A percentile compares a stretch with the other conserved stretches of the same genome.
Evolutionary conservation across 768 basidiomycete genomes (phyloP).

Genomic region (Trametes cubensis): DNA sequence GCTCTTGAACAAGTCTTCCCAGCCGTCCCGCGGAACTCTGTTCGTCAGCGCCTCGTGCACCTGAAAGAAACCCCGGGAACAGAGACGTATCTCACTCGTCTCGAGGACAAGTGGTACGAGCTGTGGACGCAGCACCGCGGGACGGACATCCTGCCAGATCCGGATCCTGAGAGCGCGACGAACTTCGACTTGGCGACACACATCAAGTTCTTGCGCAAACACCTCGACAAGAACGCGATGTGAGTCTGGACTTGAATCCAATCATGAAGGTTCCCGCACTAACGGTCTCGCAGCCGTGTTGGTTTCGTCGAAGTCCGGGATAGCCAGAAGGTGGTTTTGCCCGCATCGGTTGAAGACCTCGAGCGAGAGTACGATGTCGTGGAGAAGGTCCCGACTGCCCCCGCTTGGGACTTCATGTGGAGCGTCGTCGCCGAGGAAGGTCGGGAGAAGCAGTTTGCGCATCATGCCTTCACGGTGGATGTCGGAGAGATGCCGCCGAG

Average conservation of each 20-base stretch:
- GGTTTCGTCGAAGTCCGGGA: constrained; percentile 56
- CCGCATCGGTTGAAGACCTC: constrained; percentile 48
- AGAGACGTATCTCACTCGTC: constrained; percentile 72
- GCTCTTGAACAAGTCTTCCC: constrained; percentile 82
- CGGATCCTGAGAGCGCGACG: constrained; percentile 62
- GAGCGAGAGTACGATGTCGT: constrained; percentile 51
- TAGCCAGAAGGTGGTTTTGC: constrained; percentile 40
- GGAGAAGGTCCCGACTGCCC: constrained; percentile 44
- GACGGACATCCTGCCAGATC: constrained; percentile 68
- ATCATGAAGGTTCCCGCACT: not conserved
- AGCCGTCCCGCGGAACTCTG: constrained; percentile 68
- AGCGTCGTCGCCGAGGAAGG: constrained; percentile 70
- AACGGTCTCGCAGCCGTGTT: constrained; percentile 51
- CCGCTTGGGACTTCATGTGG: constrained; percentile 78
- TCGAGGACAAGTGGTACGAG: constrained; percentile 82
- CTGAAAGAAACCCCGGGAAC: constrained; percentile 65
- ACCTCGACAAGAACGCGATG: constrained; percentile 87
- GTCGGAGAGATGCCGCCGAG: constrained; percentile 42
- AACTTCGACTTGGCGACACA: constrained; percentile 85
- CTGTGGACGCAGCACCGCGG: constrained; percentile 76
- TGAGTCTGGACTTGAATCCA: constrained; percentile 44
- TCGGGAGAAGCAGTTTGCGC: constrained; percentile 68
- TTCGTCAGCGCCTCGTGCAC: constrained; percentile 67
- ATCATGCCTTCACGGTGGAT: constrained; percentile 54
- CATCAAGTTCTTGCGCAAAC: constrained; percentile 74